Conservation (phyloP, 176 grass and related monocot genomes). For the Themeda triandra region DNA sequence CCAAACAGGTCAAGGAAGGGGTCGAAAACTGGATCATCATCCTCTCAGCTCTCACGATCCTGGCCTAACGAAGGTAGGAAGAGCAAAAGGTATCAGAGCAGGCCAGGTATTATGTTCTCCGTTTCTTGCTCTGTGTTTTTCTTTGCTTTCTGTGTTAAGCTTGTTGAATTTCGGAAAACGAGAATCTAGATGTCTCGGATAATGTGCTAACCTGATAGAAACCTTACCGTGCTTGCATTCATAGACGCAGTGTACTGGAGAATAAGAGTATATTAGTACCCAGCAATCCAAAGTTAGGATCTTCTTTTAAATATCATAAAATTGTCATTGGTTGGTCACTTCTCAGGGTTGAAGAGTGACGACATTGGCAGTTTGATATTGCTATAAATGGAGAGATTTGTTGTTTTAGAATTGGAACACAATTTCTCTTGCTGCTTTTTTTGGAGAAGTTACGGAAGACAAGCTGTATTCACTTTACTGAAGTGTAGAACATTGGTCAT, state of each 20-base stretch:
- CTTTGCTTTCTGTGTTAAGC: background rate
- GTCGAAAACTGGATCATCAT: constrained; percentile 30
- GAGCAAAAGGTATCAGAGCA: constrained; percentile 43
- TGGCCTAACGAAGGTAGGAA: constrained; percentile 61
- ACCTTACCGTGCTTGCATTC: background rate
- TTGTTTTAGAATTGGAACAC: background rate
- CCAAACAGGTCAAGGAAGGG: constrained; percentile 35
- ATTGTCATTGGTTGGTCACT: background rate
- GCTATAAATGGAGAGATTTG: background rate
- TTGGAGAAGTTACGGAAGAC: background rate
- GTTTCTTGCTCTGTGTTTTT: constrained; percentile 4
- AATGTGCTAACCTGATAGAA: background rate
- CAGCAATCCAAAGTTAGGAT: background rate
- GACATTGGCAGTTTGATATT: background rate
- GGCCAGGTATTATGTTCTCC: constrained; percentile 46
- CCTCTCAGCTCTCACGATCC: constrained; percentile 65
- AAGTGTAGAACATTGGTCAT: background rate
- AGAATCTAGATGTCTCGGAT: background rate
- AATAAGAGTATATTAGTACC: background rate
- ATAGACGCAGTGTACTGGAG: background rate
- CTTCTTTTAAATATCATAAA: background rate
- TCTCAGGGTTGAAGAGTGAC: background rate
- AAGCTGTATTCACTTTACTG: background rate
- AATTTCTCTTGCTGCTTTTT: background rate
- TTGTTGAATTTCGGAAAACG: background rate